Conservation (phyloP, 371 early-diverging fungal genomes). For the Haplosporangium sp. region DNA sequence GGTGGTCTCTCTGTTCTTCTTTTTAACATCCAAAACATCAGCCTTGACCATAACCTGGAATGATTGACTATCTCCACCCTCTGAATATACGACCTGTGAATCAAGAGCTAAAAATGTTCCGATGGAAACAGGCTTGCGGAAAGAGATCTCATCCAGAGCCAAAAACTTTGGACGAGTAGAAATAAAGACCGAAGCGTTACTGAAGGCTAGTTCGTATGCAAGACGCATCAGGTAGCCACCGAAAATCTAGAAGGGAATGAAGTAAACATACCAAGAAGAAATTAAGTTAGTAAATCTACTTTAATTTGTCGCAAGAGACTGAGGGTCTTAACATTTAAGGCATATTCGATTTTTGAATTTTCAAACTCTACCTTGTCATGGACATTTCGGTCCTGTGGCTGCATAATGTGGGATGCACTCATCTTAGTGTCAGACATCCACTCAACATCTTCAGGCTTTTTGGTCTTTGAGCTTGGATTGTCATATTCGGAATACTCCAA, state of each 20-base stretch:
- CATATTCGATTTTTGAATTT: slow-evolving; percentile 51
- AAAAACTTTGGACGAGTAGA: slow-evolving; percentile 68
- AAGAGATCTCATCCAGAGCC: slow-evolving; percentile 90
- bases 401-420: slow-evolving; percentile 78
- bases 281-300: neutral
- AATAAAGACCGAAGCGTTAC: slow-evolving; percentile 76
- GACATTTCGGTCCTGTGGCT: slow-evolving; percentile 91
- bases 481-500: slow-evolving; percentile 69
- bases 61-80: slow-evolving; percentile 60
- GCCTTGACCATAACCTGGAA: slow-evolving; percentile 84
- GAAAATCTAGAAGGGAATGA: slow-evolving; percentile 70
- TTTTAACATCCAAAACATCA: slow-evolving; percentile 80
- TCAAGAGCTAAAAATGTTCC: slow-evolving; percentile 83
- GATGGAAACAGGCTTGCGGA: slow-evolving; percentile 90
- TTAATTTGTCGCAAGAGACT: neutral
- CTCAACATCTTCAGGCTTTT: slow-evolving; percentile 66
- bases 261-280: slow-evolving; percentile 25
- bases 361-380: slow-evolving; percentile 77
- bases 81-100: slow-evolving; percentile 79
- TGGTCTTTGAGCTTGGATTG: slow-evolving; percentile 25
- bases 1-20: slow-evolving; percentile 70
- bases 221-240: slow-evolving; percentile 87
- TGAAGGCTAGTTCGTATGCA: slow-evolving; percentile 85
- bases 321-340: neutral
- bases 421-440: slow-evolving; percentile 89